Conservation (phyloP, 129 eudicot genomes). For the Tagetes patula region DNA sequence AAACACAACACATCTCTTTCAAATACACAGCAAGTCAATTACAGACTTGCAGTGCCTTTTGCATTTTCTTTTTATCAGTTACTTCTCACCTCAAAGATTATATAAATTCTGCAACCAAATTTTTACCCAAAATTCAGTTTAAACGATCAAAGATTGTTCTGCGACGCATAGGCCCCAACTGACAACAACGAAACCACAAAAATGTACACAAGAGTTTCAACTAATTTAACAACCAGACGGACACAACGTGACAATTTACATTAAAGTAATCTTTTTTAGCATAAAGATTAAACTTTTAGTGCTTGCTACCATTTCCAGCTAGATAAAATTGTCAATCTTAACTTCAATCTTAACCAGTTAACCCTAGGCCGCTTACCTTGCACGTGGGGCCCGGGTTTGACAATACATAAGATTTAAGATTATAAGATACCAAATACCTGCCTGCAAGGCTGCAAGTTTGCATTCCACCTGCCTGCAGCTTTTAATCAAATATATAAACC, state of each 20-base stretch:
- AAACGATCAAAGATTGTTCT: neutral
- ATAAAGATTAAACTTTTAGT: slow-evolving; percentile 23
- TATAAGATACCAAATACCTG: slow-evolving; percentile 1
- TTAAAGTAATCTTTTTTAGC: slow-evolving; percentile 9
- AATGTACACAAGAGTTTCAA: neutral
- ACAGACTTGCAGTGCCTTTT: neutral
- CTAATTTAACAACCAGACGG: slow-evolving; percentile 23
- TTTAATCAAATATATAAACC: slow-evolving; percentile 23
- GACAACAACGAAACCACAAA: neutral
- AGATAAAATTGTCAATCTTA: slow-evolving; percentile 11
- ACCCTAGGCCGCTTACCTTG: slow-evolving; percentile 27
- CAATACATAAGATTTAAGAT: slow-evolving; percentile 12
- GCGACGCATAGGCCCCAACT: neutral
- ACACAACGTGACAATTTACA: slow-evolving; percentile 5
- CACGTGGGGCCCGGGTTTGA: slow-evolving; percentile 23
- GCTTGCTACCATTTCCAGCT: slow-evolving; percentile 17
- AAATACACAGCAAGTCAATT: neutral
- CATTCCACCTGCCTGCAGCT: slow-evolving; percentile 24
- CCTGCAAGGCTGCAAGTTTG: slow-evolving; percentile 13
- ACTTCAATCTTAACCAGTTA: neutral
- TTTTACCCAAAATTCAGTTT: neutral
- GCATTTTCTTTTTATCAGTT: neutral
- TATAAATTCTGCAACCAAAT: neutral
- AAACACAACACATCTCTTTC: slow-evolving; percentile 33
- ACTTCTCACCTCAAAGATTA: neutral